Evolutionary conservation across 2,329 filamentous ascomycete species (phyloP).

Genomic region (Exophiala spinifera): DNA sequence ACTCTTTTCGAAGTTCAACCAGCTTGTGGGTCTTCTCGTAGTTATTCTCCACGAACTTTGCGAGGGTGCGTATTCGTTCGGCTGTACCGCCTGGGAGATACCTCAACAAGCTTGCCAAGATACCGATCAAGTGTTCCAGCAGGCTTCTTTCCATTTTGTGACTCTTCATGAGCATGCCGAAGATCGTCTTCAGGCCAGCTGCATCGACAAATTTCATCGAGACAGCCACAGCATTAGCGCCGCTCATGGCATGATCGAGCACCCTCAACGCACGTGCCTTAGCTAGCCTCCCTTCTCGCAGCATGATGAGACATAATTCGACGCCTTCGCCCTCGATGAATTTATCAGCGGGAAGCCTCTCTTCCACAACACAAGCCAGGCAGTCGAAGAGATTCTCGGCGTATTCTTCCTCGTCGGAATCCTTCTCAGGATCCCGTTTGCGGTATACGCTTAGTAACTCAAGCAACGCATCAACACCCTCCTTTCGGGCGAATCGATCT

Average conservation of each 20-base stretch:
- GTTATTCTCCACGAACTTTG: slow-evolving; percentile 93
- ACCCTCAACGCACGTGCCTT: slow-evolving; percentile 74
- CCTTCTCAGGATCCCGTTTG: slow-evolving; percentile 78
- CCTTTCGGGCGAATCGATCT: slow-evolving; percentile 42
- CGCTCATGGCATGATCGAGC: slow-evolving; percentile 75
- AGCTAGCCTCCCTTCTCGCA: slow-evolving; percentile 81
- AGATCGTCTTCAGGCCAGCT: slow-evolving; percentile 78
- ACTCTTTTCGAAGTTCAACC: slow-evolving; percentile 68
- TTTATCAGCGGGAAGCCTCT: slow-evolving; percentile 69
- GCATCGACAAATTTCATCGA: slow-evolving; percentile 77
- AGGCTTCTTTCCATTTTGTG: slow-evolving; percentile 57
- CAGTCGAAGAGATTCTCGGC: slow-evolving; percentile 91
- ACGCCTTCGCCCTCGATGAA: slow-evolving; percentile 89
- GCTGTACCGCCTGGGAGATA: slow-evolving; percentile 73
- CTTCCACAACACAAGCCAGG: slow-evolving; percentile 75
- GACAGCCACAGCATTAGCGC: slow-evolving; percentile 56
- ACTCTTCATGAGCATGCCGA: slow-evolving; percentile 56
- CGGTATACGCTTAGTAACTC: slow-evolving; percentile 83
- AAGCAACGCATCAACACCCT: slow-evolving; percentile 75
- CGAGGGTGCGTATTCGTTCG: slow-evolving; percentile 75
- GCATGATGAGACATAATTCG: slow-evolving; percentile 87
- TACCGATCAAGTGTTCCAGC: slow-evolving; percentile 76
- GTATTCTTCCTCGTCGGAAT: slow-evolving; percentile 88
- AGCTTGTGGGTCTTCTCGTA: slow-evolving; percentile 79
- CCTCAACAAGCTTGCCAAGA: slow-evolving; percentile 79